These are phyloP conservation scores for Boehmeria nivea DNA, from an alignment of 306 rosid genomes.

Conservation along the genomic window DNA sequence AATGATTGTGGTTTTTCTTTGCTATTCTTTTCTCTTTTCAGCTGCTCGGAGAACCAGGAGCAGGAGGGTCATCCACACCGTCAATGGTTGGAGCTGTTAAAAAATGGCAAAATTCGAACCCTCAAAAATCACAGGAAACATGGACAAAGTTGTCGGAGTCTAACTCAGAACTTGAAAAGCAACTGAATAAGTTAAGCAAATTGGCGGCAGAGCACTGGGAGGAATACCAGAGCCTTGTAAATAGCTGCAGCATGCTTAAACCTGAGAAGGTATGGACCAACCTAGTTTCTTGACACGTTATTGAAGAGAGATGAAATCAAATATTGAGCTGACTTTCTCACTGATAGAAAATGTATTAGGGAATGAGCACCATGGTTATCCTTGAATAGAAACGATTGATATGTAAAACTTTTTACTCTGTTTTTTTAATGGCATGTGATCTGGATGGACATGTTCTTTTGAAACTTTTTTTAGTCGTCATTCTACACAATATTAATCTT, in stretches of 20 bases:
- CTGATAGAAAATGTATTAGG: too few species aligned
- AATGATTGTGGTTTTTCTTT: neutral
- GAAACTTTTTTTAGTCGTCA: neutral
- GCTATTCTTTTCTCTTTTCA: conserved; percentile 20
- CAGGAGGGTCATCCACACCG: conserved; percentile 94
- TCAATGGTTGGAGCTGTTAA: conserved; percentile 98
- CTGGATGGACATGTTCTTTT: too few species aligned
- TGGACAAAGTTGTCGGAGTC: conserved; percentile 83
- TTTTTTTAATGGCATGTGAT: too few species aligned
- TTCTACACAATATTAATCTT: conserved; percentile 18
- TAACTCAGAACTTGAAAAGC: conserved; percentile 68
- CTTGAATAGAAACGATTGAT: too few species aligned
- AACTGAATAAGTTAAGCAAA: conserved; percentile 51
- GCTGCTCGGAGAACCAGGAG: conserved; percentile 97
- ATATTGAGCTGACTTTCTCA: neutral
- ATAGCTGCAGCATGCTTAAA: conserved; percentile 59
- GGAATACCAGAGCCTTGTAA: conserved; percentile 57
- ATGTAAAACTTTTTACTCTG: too few species aligned
- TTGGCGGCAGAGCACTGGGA: conserved; percentile 80
- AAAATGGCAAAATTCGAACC: conserved; percentile 90
- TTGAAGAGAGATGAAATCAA: neutral
- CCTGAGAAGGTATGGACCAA: conserved; percentile 57
- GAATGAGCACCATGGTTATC: too few species aligned
- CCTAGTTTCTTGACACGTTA: conserved; percentile 1
- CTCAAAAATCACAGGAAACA: conserved; percentile 61